A percentile compares a stretch with the other conserved stretches of the same genome.
Evolutionary conservation across 2,329 filamentous ascomycete species (phyloP).

Genomic region (Colletotrichum neosansevieriae): DNA sequence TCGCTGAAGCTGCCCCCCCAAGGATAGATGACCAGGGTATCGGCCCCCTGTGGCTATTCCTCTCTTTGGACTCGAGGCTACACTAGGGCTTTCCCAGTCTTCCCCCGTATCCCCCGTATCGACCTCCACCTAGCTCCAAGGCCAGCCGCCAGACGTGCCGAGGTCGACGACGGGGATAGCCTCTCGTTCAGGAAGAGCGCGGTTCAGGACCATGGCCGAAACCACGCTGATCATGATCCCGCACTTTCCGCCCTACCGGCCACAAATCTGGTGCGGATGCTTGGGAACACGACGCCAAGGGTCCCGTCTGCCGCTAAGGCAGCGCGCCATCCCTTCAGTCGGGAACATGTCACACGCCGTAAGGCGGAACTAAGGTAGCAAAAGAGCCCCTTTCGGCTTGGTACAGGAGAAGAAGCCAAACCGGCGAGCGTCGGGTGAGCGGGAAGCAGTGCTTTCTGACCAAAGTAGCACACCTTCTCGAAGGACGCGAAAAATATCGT

Average conservation of each 20-base stretch:
- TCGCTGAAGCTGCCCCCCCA: not conserved
- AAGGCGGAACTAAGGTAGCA: constrained; percentile 13
- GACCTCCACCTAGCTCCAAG: not conserved
- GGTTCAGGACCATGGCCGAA: constrained; percentile 4
- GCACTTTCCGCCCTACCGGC: constrained; percentile 37
- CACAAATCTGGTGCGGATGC: not conserved
- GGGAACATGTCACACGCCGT: constrained; percentile 18
- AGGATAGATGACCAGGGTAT: not conserved
- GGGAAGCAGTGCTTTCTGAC: not conserved
- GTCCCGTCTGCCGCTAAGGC: constrained; percentile 23
- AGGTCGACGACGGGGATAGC: constrained; percentile 27
- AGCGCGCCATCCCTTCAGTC: constrained; percentile 17
- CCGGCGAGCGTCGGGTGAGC: constrained; percentile 5
- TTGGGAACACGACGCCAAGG: constrained; percentile 23
- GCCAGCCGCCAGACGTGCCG: constrained; percentile 18
- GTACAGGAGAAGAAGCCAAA: not conserved
- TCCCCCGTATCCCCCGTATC: not conserved
- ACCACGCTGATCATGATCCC: constrained; percentile 33
- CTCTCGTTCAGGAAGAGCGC: constrained; percentile 29
- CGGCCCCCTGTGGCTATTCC: not conserved
- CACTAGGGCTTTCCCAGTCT: constrained; percentile 2
- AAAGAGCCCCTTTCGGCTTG: constrained; percentile 4
- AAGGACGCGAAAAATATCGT: constrained; percentile 18
- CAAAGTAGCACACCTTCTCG: constrained; percentile 18
- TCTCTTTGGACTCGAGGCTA: not conserved